Evolutionary conservation across 2,329 filamentous ascomycete species (phyloP).

Genomic region (Sarocladium brachiariae): DNA sequence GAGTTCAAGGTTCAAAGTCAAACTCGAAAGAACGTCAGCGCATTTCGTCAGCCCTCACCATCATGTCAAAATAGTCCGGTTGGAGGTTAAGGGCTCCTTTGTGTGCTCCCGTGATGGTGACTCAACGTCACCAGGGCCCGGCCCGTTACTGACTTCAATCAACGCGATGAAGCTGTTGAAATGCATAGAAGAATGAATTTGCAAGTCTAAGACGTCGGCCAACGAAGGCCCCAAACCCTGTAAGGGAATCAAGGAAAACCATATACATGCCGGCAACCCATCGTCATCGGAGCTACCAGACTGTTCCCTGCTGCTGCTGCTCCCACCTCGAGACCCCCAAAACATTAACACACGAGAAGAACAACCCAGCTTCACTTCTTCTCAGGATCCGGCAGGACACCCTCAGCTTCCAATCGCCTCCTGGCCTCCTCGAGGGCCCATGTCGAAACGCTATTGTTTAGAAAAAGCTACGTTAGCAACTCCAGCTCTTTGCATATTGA

Average conservation of each 20-base stretch:
- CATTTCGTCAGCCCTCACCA: no score
- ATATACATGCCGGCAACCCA: constrained; percentile 5
- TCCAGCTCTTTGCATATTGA: background rate
- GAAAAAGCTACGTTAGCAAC: constrained; percentile 8
- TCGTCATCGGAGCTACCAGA: background rate
- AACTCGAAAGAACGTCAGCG: no score
- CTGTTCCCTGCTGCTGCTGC: no score
- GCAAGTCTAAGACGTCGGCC: constrained; percentile 9
- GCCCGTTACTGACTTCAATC: background rate
- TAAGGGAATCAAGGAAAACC: constrained; percentile 9
- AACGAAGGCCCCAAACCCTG: background rate
- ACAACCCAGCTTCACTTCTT: constrained; percentile 37
- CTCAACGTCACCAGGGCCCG: background rate
- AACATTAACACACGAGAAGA: background rate
- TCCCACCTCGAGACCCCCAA: no score
- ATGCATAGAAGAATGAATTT: constrained; percentile 1
- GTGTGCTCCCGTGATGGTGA: background rate
- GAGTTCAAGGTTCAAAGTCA: no score
- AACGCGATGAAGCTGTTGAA: background rate
- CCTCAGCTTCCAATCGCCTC: constrained; percentile 90
- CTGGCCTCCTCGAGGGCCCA: constrained; percentile 98
- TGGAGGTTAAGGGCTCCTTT: no score
- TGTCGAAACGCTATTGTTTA: constrained; percentile 76
- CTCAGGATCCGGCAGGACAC: constrained; percentile 78
- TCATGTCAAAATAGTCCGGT: no score